Evolutionary conservation across 345 rosid genomes (phyloP).

Genomic region (Rhizophora mangle): DNA sequence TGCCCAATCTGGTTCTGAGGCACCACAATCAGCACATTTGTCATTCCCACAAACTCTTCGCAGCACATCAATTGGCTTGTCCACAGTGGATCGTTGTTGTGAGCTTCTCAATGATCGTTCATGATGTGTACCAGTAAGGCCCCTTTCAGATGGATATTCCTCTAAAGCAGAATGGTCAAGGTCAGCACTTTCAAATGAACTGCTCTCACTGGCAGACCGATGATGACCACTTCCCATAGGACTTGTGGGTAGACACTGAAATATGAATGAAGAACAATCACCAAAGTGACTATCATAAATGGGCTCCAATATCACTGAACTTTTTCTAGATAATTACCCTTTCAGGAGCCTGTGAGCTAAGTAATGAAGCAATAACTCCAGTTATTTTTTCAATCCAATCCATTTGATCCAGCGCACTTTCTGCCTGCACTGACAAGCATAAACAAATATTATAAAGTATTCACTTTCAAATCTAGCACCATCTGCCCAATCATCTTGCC

Average conservation of each 20-base stretch:
- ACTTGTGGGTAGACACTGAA: slow-evolving; percentile 73
- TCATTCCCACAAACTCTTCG: slow-evolving; percentile 85
- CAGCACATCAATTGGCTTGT: slow-evolving; percentile 86
- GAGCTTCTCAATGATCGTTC: slow-evolving; percentile 62
- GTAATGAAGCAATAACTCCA: slow-evolving; percentile 96
- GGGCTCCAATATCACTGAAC: slow-evolving; percentile 11
- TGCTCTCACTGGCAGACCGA: slow-evolving; percentile 94
- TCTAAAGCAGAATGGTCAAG: slow-evolving; percentile 78
- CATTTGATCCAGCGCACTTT: slow-evolving; percentile 95
- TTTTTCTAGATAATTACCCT: slow-evolving; percentile 47
- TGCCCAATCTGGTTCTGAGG: slow-evolving; percentile 99
- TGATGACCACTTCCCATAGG: slow-evolving; percentile 91
- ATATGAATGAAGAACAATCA: slow-evolving; percentile 24
- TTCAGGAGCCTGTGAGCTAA: slow-evolving; percentile 93
- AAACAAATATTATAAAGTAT: slow-evolving; percentile 37
- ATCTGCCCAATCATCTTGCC: background rate
- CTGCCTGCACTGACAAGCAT: slow-evolving; percentile 94
- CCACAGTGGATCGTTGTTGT: slow-evolving; percentile 64
- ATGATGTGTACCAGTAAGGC: slow-evolving; percentile 46
- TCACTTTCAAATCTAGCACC: background rate
- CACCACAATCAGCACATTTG: slow-evolving; percentile 98
- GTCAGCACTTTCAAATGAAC: slow-evolving; percentile 95
- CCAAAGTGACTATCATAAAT: slow-evolving; percentile 11
- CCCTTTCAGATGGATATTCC: slow-evolving; percentile 71
- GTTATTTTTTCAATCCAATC: slow-evolving; percentile 99